Evolutionary conservation across 768 basidiomycete genomes (phyloP), one percentile per base, ranked within the genome.

Genomic region (Pleurotus ostreatus): DNA sequence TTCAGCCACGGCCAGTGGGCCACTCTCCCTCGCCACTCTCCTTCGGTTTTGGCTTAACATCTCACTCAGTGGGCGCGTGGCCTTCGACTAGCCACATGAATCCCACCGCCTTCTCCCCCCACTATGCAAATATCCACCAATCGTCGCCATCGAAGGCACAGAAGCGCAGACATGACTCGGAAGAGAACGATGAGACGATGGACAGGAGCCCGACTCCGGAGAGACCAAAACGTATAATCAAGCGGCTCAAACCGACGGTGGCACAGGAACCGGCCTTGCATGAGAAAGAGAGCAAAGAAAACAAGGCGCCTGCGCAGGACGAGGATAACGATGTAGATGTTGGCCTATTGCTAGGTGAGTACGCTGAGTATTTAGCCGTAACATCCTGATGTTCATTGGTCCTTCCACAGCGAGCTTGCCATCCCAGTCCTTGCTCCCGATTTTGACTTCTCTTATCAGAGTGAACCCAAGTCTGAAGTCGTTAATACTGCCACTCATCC

Each of bases 191-290:
- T 3, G 80, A 82, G 56, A 78, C 84, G 13, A 93, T 93, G 91
- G 91, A 92, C 68, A 78, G 88, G 58, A 91, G 89, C 61, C 89
- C 91, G 6, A 91, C 91, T 2, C 88, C 90, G 13, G 91, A 94
- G 68, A 78, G 88, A 44, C 82, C 80, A 37, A 89, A 85, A 70
- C 82, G 85, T 13, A 39, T 53, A 20, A 41, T 53, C 11, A 53
- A 62, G 78, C 79, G 4, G 75, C 82, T 37, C 85, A 82, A 88
- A 57, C 80, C 80, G 43, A 79, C 82, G 47, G 72, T 82, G 41
- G 65, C 71, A 43, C 70, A 73, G 5, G 62, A 64, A 13, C 66
- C 68, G 2, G 63, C 66, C 2, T 63, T 69, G 25, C 78, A 78
- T 16, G 75, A 75, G 39, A 68, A 74, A 37, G 57, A 67, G 1